Conservation (phyloP, 495 filamentous ascomycete species). For the Lasiosphaeris hirsuta region DNA sequence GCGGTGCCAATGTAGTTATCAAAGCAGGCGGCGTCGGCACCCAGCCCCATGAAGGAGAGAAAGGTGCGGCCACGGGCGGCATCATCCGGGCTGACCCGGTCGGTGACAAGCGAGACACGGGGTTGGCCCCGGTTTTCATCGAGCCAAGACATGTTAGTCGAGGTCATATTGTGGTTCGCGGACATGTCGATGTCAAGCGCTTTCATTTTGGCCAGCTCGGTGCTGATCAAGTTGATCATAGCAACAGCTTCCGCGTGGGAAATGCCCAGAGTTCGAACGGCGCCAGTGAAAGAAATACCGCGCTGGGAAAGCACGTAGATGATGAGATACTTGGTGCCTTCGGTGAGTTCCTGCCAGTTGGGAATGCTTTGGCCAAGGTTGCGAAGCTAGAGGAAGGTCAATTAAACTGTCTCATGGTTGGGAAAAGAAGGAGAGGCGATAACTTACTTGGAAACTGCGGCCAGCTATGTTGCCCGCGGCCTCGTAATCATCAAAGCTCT, state of each 20-base stretch:
- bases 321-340: constrained; percentile 19
- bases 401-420: too few relatives aligned
- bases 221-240: constrained; percentile 8
- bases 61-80: constrained; percentile 13
- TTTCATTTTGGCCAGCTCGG: background rate
- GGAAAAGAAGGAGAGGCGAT: too few relatives aligned
- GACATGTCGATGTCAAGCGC: background rate
- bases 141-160: background rate
- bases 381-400: background rate
- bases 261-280: background rate
- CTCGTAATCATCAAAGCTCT: too few relatives aligned
- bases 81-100: constrained; percentile 5
- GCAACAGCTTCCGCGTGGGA: background rate
- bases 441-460: too few relatives aligned
- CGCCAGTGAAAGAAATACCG: constrained; percentile 5
- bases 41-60: constrained; percentile 12
- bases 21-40: constrained; percentile 7
- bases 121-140: background rate
- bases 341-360: constrained; percentile 15
- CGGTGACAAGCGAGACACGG: constrained; percentile 6
- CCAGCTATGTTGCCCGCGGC: too few relatives aligned
- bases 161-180: background rate
- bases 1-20: constrained; percentile 8
- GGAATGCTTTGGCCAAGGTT: background rate
- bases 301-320: constrained; percentile 12